Evolutionary conservation across 345 rosid species (phyloP), one percentile per base, ranked within the genome.

Genomic region (Bruguiera gymnorhiza): DNA sequence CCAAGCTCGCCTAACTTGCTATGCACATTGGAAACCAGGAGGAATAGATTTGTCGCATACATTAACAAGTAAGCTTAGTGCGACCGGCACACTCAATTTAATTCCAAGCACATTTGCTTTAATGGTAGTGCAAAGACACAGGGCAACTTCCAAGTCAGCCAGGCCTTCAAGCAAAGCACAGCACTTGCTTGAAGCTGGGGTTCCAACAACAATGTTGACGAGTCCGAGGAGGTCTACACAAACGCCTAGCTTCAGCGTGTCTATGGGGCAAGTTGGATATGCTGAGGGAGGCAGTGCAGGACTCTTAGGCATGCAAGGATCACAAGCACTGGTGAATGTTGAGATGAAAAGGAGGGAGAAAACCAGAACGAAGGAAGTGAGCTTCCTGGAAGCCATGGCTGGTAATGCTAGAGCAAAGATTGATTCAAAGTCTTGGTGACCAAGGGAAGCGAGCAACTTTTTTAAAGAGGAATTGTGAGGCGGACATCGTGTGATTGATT

Each of bases 21-120:
- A 69, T n/a, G 67, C 21, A 32, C 93, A 88, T 62, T 80, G 52
- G 86, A 83, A 86, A 46, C 80, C 85, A 10, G 80, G 52, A 54
- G 93, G 90, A 46, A 86, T 34, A 9, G 77, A 37, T 77, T 80
- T 78, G 50, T 37, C 63, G 39, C 92, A 88, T 0, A 84, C 81
- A 57, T 79, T 81, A 20, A 86, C 46, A 55, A 88, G 63, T 56
- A 76, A 23, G 69, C 83, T 72, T 2, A 86, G 73, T 0, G 85
- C 21, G 8, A 84, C 23, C 0, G 88, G 88, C 31, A 83, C 57
- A 32, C 80, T 73, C 71, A 88, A 68, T 65, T 81, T 67, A 56
- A 78, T 72, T 24, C 88, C 93, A 15, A 88, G 86, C 36, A 86
- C 76, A 46, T 73, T 86, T 36, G 86, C 92, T 74, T 88, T 86